Conservation (phyloP, 164 flowering plant species). For the Berberis vulgaris region DNA sequence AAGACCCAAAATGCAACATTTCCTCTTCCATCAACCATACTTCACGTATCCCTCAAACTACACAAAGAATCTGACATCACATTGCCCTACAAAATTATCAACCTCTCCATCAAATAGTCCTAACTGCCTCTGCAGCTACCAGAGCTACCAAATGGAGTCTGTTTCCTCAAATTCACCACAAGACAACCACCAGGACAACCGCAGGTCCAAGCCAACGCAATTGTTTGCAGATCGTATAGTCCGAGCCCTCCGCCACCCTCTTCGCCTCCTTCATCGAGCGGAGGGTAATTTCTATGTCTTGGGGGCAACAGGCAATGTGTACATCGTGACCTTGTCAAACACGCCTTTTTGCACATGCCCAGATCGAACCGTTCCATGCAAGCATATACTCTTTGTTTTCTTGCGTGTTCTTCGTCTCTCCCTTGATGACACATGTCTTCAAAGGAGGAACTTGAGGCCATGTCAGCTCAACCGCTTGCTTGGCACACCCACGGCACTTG, state of each 20-base stretch:
- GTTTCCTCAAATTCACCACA: conserved; percentile 36
- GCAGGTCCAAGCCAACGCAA: conserved; percentile 25
- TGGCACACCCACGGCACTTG: conserved; percentile 29
- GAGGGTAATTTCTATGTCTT: conserved; percentile 51
- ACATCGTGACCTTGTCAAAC: conserved; percentile 51
- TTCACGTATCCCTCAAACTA: conserved; percentile 32
- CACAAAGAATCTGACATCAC: conserved; percentile 23
- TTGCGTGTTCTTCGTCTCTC: conserved; percentile 60
- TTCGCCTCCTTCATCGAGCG: conserved; percentile 72
- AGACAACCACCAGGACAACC: conserved; percentile 13
- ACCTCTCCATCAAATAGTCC: neutral
- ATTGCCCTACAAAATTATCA: conserved; percentile 9
- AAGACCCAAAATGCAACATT: neutral
- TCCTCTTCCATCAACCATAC: conserved; percentile 22
- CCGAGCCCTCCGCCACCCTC: conserved; percentile 66
- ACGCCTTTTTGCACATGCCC: conserved; percentile 78
- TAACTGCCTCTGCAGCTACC: neutral
- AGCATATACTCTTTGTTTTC: conserved; percentile 75
- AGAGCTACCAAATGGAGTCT: conserved; percentile 25
- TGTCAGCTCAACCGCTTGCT: conserved; percentile 55
- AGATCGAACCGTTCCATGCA: conserved; percentile 70
- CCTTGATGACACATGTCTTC: conserved; percentile 43
- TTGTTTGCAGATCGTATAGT: conserved; percentile 48
- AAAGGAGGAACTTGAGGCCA: conserved; percentile 47
- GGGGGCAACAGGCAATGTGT: conserved; percentile 84